phyloP scores from a whole-genome alignment of 768 basidiomycete genomes.

The Multifurca ochricompacta region DNA sequence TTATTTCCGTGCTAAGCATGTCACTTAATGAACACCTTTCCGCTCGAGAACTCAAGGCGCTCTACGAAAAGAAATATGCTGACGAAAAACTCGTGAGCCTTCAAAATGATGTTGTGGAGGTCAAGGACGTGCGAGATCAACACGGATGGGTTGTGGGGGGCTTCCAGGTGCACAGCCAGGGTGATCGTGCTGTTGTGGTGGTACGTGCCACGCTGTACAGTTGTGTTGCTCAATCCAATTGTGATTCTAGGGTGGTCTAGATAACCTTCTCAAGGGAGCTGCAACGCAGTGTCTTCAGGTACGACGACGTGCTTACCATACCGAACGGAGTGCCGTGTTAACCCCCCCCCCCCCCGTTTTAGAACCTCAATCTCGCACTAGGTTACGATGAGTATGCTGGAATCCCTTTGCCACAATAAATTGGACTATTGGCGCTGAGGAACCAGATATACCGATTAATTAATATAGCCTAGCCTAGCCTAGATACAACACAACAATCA shows the following conservation, averaged over 20 bases:
- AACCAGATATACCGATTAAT: neutral
- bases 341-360: too few relatives aligned
- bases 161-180: slow-evolving; percentile 84
- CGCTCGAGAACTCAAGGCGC: slow-evolving; percentile 60
- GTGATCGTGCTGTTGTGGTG: slow-evolving; percentile 90
- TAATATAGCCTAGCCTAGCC: too few relatives aligned
- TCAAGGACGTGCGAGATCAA: slow-evolving; percentile 68
- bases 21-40: slow-evolving; percentile 61
- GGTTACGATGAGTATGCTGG: slow-evolving; percentile 83
- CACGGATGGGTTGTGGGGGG: slow-evolving; percentile 93
- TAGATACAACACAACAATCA: too few relatives aligned
- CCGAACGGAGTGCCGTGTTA: neutral
- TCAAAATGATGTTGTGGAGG: slow-evolving; percentile 59
- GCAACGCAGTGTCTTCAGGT: slow-evolving; percentile 98
- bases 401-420: slow-evolving; percentile 38
- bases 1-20: slow-evolving; percentile 78
- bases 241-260: slow-evolving; percentile 71
- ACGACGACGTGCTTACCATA: slow-evolving; percentile 22
- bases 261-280: slow-evolving; percentile 95
- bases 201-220: slow-evolving; percentile 37
- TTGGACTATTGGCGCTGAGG: neutral
- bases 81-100: slow-evolving; percentile 67
- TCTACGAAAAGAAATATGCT: slow-evolving; percentile 74
- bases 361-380: slow-evolving; percentile 88
- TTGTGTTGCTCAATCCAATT: neutral